These are phyloP conservation scores for Garcia nutans DNA, from an alignment of 345 rosid genomes.

Conservation along the genomic window DNA sequence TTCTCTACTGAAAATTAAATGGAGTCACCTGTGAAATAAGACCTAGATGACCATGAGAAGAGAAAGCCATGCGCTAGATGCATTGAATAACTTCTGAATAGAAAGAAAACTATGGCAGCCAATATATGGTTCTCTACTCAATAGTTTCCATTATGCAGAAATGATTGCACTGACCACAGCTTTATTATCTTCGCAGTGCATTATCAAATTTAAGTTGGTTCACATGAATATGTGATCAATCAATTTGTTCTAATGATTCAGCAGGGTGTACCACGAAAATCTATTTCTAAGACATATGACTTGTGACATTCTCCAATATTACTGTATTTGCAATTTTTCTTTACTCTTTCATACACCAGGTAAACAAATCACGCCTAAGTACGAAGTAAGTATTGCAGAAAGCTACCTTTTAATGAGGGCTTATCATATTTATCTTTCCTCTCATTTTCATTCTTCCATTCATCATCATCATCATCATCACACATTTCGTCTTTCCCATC, in stretches of 20 bases:
- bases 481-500: slow-evolving; percentile 78
- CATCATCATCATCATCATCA: slow-evolving; percentile 65
- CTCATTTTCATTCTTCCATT: slow-evolving; percentile 59
- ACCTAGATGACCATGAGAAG: neutral
- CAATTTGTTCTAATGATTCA: neutral
- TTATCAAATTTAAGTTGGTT: too few relatives aligned
- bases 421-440: slow-evolving; percentile 35
- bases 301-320: neutral
- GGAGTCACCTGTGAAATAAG: neutral
- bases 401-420: slow-evolving; percentile 30
- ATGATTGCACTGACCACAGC: neutral
- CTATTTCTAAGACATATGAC: neutral
- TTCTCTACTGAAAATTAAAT: neutral
- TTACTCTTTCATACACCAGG: neutral
- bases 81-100: neutral
- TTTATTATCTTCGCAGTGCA: too few relatives aligned
- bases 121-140: neutral
- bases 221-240: neutral
- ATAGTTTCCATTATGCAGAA: neutral
- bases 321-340: neutral
- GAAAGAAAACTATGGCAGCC: neutral
- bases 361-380: neutral
- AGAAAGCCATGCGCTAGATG: neutral
- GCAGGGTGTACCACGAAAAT: neutral
- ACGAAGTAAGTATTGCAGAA: neutral